These are phyloP conservation scores for Paramyrothecium sp. DNA, from an alignment of 2,329 filamentous ascomycete species.

Conservation along the genomic window DNA sequence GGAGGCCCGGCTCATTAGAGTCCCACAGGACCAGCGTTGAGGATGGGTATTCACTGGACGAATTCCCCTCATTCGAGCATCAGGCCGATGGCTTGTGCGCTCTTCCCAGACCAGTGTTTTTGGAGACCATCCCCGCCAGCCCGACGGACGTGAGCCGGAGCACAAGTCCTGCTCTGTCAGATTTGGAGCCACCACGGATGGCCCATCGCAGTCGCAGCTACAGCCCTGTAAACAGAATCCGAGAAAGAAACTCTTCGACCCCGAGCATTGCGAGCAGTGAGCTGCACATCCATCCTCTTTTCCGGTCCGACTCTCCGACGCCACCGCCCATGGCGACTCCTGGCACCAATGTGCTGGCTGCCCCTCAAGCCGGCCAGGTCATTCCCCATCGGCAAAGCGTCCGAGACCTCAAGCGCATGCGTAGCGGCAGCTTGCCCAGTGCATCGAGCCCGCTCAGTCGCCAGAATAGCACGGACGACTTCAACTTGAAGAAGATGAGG, in stretches of 20 bases:
- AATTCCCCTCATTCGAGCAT: conserved; percentile 59
- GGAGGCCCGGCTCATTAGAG: conserved; percentile 47
- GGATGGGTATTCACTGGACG: conserved; percentile 75
- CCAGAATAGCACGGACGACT: conserved; percentile 50
- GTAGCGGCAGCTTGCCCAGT: conserved; percentile 53
- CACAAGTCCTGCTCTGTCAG: conserved; percentile 60
- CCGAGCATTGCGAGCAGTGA: conserved; percentile 43
- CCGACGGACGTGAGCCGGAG: conserved; percentile 60
- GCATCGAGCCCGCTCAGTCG: conserved; percentile 46
- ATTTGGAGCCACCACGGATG: conserved; percentile 49
- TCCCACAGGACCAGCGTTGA: conserved; percentile 39
- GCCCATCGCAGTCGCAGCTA: conserved; percentile 49
- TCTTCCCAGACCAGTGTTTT: conserved; percentile 45
- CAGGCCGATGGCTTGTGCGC: conserved; percentile 55
- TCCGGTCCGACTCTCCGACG: conserved; percentile 68
- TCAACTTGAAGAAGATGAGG: conserved; percentile 16
- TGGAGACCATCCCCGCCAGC: conserved; percentile 72
- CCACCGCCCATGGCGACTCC: conserved; percentile 66
- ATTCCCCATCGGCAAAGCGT: conserved; percentile 54
- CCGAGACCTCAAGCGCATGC: conserved; percentile 50
- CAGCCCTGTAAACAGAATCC: conserved; percentile 39
- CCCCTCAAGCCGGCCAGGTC: conserved; percentile 65
- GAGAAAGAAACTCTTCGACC: conserved; percentile 21
- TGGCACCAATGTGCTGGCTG: conserved; percentile 69
- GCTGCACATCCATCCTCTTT: conserved; percentile 74